Base-by-base conservation (phyloP, 1,139 yeast species). In the Blastobotrys proliferans region DNA sequence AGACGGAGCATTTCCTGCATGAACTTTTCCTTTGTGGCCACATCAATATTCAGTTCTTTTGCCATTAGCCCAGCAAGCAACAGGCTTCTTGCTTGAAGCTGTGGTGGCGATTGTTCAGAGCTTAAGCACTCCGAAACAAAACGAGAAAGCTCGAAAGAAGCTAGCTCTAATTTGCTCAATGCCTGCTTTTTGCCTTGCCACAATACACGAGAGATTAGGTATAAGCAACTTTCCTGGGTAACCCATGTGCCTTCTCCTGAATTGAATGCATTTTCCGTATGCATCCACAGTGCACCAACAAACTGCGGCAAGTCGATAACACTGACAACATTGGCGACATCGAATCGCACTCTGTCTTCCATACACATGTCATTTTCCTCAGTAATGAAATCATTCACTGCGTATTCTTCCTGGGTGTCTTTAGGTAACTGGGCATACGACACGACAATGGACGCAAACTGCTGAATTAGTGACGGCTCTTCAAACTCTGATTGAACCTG, bases 351-450 rank as follows among this genome's bases (percentile, higher is more conserved):
- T 17, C 41, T 43, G 28, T 46, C 45, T 6, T 50, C 53, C 20
- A 52, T 40, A 9, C 55, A 50, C 34, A 44, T 19, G 17, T 41
- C 46, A n/a, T 35, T 72, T 45, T 83, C 86, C 34, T 80, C 83
- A 4, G 86, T 76, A 5, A 86, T 83, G 60, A 77, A 87, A 5
- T 63, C 66, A 55, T 86, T 85, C 57, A 79, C 74, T 3, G 66
- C 66, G 8, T 42, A 38, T 8, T 33, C 45, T 5, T 37, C 36
- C 16, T 57, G 63, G 1, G 57, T 55, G 8, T 58, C 62, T 2
- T 49, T 45, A 18, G 67, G 57, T 4, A 69, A 43, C 35, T 56
- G 55, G 1, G 63, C 55, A 22, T 54, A 45, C 5, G 42, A 35
- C 5, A 50, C 33, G 13, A 48, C 41, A 18, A 53, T 36, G 11